Base-by-base conservation (phyloP, 108 stramenopile species). In the Pseudonitzschia multiseries region DNA sequence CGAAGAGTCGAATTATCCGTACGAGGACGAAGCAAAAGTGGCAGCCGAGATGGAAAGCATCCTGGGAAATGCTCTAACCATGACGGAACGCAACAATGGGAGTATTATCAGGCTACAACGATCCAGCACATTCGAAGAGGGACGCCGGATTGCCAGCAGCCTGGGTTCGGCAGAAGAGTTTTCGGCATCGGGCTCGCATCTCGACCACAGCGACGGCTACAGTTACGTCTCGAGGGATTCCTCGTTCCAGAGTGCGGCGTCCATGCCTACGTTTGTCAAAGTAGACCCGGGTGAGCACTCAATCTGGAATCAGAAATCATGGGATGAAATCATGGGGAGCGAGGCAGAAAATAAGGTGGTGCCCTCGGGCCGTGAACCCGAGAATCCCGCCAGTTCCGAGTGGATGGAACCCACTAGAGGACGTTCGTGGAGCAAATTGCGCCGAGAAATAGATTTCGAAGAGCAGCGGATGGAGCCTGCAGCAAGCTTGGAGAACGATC, bases 251-350 rank as follows among this genome's bases (percentile, higher is more conserved):
- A 50, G 67, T 18, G 44, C 29, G n/a, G 54, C 41, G 24, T 68
- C 75, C 22, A 32, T 68, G 29, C 56, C 75, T 4, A 69, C 75
- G 18, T 76, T 76, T 31, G 29, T 76, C 61, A 76, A 63, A 33
- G 60, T 76, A 12, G 24, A 54, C 27, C 6, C 41, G 46, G 59
- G 26, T 3, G 61, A 76, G 17, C 46, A 68, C 33, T 17, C 20
- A 12, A 24, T 53, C 31, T 46, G 63, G 21, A 20, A 44, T 4
- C 75, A 69, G 48, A 53, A 50, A 61, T 59, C 61, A 10, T 69
- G 68, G 75, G 61, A 61, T 8, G 66, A 14, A 22, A 62, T 20
- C 26, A 29, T 14, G 27, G 21, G 22, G 20, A 8, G 22, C 36
- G 66, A 50, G 44, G n/a, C 42, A 67, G 33, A n/a, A 33, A 33